Percentiles rank a stretch among this genome's conserved stretches.
Conservation (phyloP, 176 grass and related monocot species). For the Neostapfia colusana region DNA sequence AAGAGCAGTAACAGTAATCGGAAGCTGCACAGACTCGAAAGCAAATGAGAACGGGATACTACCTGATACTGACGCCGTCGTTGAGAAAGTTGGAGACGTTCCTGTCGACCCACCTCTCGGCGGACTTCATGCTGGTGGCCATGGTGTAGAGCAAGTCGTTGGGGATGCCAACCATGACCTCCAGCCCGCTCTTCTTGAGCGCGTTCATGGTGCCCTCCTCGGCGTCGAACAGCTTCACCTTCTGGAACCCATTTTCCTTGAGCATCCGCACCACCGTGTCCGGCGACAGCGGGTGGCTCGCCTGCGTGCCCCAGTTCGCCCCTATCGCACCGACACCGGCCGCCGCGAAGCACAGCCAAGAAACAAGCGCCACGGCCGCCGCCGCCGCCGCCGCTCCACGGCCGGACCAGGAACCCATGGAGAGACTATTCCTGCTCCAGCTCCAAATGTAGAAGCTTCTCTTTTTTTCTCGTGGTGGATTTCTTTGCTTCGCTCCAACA, state of each 20-base stretch:
- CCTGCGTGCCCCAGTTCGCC: conserved; percentile 96
- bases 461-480: not conserved
- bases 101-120: conserved; percentile 79
- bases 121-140: conserved; percentile 64
- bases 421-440: conserved; percentile 19
- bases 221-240: conserved; percentile 94
- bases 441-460: not conserved
- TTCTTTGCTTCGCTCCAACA: conserved; percentile 20
- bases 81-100: conserved; percentile 77
- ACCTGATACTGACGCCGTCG: conserved; percentile 83
- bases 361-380: conserved; percentile 31
- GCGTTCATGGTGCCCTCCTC: conserved; percentile 87
- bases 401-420: conserved; percentile 33
- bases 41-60: conserved; percentile 41
- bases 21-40: not conserved
- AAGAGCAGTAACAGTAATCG: too few relatives aligned
- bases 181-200: conserved; percentile 83
- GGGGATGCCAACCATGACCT: conserved; percentile 99
- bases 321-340: conserved; percentile 65
- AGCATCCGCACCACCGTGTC: conserved; percentile 85
- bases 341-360: conserved; percentile 46
- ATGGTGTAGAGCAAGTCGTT: conserved; percentile 73
- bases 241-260: conserved; percentile 82
- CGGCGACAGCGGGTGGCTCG: conserved; percentile 85
- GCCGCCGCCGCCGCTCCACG: not conserved